Base-by-base conservation (phyloP, 2,329 filamentous ascomycete genomes). In the Fusarium tanahbumbuense region DNA sequence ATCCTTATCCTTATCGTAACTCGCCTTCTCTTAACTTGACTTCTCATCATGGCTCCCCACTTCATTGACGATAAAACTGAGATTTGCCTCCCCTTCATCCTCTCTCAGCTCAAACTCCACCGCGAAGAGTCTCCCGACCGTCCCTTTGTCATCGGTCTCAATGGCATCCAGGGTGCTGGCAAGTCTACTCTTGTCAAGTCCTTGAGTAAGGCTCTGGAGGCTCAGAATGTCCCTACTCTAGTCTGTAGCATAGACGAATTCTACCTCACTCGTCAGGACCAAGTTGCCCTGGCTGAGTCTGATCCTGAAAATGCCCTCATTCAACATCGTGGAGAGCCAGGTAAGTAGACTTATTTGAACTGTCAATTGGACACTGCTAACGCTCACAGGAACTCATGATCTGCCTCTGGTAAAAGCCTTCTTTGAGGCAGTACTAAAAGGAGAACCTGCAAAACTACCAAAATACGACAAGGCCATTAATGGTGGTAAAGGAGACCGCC, bases 221-320 rank as follows among this genome's bases (percentile, higher is more conserved):
- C 83, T 16, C 74, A 81, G 30, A 84, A 90, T 75, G 85, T 85
- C 22, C 84, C 92, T 25, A 91, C 91, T 5, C 83, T 92, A 50
- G 91, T 93, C 56, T 87, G 93, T 78, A 94, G 92, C 78, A 91
- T 97, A 70, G 94, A 98, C 79, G 94, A 97, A 81, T 90, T 98
- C 73, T 97, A 98, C 81, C 89, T 97, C 56, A 86, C 88, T 16
- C 93, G 93, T 77, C 82, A 83, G 23, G 86, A 91, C 69, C 92
- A 96, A 78, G 78, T 86, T 28, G 83, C 84, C 3, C 87, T 97
- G 23, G 89, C 92, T 27, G 79, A 85, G 46, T 80, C 86, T 9
- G 84, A 96, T 75, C 87, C 91, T 0, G 80, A 86, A 40, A 97
- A 97, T 76, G 87, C 88, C 22, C 86, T 98, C 5, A 84, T 97